Conservation (phyloP, 23 red algal species). For the Agarophyton chilense region DNA sequence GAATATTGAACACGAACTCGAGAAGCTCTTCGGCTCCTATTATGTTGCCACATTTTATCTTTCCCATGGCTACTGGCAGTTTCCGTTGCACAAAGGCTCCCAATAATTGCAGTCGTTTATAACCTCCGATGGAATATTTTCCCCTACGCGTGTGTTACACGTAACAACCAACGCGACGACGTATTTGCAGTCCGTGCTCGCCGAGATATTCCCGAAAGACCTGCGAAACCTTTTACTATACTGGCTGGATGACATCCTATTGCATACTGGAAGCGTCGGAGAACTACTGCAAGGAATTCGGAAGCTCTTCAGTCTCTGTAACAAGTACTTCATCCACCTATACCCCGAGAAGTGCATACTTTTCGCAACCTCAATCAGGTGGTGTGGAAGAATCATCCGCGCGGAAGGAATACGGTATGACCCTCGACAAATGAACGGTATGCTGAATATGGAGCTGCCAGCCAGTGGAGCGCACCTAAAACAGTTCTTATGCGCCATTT, state of each 20-base stretch:
- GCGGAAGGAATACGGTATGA: background rate
- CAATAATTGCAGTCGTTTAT: conserved; percentile 15
- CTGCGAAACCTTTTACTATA: background rate
- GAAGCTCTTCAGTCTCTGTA: background rate
- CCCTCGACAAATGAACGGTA: background rate
- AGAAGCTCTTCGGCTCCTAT: background rate
- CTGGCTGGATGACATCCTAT: conserved; percentile 6
- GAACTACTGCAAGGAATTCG: background rate
- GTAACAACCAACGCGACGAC: conserved; percentile 18
- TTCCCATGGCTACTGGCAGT: conserved; percentile 18
- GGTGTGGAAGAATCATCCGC: background rate
- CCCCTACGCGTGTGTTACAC: conserved; percentile 7
- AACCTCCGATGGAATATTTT: background rate
- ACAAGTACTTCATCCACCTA: background rate
- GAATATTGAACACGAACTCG: background rate
- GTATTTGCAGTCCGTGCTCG: background rate
- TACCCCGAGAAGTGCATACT: conserved; percentile 33
- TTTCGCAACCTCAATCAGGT: background rate
- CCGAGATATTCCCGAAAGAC: background rate
- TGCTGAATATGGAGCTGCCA: background rate
- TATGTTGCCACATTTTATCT: conserved; percentile 15
- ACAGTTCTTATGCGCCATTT: background rate
- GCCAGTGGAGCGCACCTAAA: background rate
- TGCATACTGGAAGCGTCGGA: background rate
- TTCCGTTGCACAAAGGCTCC: background rate